Conservation (phyloP, 345 rosid genomes). For the Ricinus communis region DNA sequence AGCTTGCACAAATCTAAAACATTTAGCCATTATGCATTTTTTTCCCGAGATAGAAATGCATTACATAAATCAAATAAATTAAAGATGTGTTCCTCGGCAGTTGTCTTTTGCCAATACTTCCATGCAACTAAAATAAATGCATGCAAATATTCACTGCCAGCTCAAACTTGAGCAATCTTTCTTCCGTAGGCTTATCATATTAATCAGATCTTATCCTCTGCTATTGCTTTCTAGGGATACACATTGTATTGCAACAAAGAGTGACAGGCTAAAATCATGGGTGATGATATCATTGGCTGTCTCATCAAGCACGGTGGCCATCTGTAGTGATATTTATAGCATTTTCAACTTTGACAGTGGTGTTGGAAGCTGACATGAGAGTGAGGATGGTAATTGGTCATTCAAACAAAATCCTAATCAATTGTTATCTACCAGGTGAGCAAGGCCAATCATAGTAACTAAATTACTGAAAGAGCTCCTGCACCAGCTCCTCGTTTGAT, state of each 20-base stretch:
- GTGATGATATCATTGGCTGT: conserved; percentile 55
- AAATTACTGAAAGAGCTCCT: background rate
- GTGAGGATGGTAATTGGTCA: background rate
- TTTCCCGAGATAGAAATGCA: too few relatives aligned
- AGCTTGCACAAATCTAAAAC: too few relatives aligned
- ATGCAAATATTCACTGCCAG: too few relatives aligned
- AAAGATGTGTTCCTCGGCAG: too few relatives aligned
- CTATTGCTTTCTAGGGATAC: conserved; percentile 38
- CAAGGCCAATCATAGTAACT: background rate
- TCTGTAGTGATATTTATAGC: conserved; percentile 55
- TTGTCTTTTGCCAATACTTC: too few relatives aligned
- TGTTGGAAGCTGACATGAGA: conserved; percentile 26
- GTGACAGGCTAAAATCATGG: conserved; percentile 51
- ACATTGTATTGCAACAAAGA: conserved; percentile 52
- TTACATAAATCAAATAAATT: too few relatives aligned
- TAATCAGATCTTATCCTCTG: background rate
- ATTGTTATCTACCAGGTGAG: background rate
- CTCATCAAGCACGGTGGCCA: conserved; percentile 56
- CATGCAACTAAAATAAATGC: too few relatives aligned
- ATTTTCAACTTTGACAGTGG: conserved; percentile 24
- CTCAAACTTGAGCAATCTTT: too few relatives aligned
- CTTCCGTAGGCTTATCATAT: too few relatives aligned
- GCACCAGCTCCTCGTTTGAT: background rate
- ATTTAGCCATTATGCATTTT: too few relatives aligned
- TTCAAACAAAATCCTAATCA: background rate